Evolutionary conservation across 2,329 filamentous ascomycete genomes (phyloP).

Genomic region (Aspergillus sp.): DNA sequence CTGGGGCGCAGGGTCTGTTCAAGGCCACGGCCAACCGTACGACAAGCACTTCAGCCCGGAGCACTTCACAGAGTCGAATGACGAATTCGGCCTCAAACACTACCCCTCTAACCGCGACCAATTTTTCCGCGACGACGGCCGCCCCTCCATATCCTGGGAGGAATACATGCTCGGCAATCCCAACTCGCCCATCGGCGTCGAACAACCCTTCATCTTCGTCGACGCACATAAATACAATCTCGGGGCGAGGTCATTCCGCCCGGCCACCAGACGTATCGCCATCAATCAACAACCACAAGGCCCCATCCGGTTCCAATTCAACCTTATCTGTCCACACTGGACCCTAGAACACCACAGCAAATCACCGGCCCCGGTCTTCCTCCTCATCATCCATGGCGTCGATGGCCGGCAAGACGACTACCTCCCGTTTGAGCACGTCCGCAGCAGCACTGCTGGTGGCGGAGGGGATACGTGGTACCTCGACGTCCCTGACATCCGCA

Average conservation of each 20-base stretch:
- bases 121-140: slow-evolving; percentile 69
- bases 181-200: slow-evolving; percentile 36
- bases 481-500: slow-evolving; percentile 56
- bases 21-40: slow-evolving; percentile 50
- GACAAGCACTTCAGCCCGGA: slow-evolving; percentile 58
- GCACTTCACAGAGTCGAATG: slow-evolving; percentile 58
- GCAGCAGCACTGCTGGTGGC: slow-evolving; percentile 38
- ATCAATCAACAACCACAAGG: slow-evolving; percentile 46
- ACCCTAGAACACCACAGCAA: slow-evolving; percentile 57
- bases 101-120: slow-evolving; percentile 61
- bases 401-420: slow-evolving; percentile 61
- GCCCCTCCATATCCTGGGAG: slow-evolving; percentile 59
- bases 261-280: slow-evolving; percentile 51
- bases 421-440: slow-evolving; percentile 54
- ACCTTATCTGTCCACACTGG: slow-evolving; percentile 75
- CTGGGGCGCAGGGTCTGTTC: slow-evolving; percentile 77
- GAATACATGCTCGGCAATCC: slow-evolving; percentile 65
- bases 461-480: slow-evolving; percentile 75
- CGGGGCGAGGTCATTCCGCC: slow-evolving; percentile 52
- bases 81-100: slow-evolving; percentile 72
- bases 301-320: slow-evolving; percentile 69
- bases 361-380: slow-evolving; percentile 53
- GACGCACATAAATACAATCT: slow-evolving; percentile 45
- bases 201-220: slow-evolving; percentile 41
- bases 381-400: slow-evolving; percentile 58